phyloP scores from a whole-genome alignment of 148 eudicot genomes.

The Arctostaphylos glauca region DNA sequence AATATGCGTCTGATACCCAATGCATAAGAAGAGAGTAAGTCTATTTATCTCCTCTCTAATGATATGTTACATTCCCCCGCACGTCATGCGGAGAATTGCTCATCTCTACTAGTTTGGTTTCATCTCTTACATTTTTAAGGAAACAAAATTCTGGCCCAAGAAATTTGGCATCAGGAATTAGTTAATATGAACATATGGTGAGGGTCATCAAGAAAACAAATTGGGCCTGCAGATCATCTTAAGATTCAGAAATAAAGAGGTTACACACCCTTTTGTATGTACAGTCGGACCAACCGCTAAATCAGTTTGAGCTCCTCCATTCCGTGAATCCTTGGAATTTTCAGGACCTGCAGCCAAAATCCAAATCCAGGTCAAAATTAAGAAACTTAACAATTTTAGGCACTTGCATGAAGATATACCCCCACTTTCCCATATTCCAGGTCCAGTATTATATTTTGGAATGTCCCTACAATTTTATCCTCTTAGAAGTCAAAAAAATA shows the following conservation, averaged over 20 bases:
- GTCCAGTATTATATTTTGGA: too few species aligned
- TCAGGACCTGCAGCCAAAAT: slow-evolving; percentile 56
- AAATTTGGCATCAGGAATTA: not conserved
- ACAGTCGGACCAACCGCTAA: slow-evolving; percentile 53
- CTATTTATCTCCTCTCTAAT: not conserved
- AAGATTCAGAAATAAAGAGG: not conserved
- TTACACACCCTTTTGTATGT: slow-evolving; percentile 58
- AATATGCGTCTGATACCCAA: not conserved
- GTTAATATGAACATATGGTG: not conserved
- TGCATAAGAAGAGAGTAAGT: not conserved
- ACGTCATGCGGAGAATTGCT: not conserved
- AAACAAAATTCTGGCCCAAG: not conserved
- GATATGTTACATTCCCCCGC: not conserved
- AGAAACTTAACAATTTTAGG: not conserved
- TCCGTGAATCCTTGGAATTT: slow-evolving; percentile 40
- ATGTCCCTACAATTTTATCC: too few species aligned
- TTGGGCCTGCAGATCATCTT: slow-evolving; percentile 3
- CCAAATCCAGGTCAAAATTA: not conserved
- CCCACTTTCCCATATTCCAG: too few species aligned
- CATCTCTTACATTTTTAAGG: not conserved
- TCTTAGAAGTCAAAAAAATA: too few species aligned
- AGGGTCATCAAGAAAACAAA: not conserved
- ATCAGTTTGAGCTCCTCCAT: slow-evolving; percentile 56
- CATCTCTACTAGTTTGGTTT: not conserved
- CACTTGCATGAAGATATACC: not conserved